A percentile compares a stretch with the other conserved stretches of the same genome.
phyloP scores from a whole-genome alignment of 805 yeast genomes.

The Ogataea ramenticola region DNA sequence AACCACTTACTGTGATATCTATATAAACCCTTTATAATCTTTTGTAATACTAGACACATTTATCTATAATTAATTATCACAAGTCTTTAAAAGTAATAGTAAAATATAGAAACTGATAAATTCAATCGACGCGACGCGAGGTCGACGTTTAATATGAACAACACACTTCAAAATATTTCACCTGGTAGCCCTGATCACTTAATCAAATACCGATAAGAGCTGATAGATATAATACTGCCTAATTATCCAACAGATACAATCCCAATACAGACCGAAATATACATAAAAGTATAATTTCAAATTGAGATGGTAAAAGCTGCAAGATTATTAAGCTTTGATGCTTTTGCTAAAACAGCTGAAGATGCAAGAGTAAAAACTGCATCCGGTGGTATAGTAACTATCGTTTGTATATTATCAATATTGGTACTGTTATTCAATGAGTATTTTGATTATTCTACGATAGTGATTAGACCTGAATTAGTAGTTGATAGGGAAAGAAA shows the following conservation, averaged over 20 bases:
- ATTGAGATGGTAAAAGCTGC: constrained; percentile 25
- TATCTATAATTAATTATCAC: too few relatives aligned
- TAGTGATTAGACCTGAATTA: constrained; percentile 72
- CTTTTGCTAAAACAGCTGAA: constrained; percentile 91
- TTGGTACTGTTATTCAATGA: constrained; percentile 62
- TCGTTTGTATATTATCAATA: constrained; percentile 58
- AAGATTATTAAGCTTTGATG: constrained; percentile 60
- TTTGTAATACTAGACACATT: too few relatives aligned
- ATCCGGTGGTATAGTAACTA: constrained; percentile 83
- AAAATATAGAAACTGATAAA: too few relatives aligned
- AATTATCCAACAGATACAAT: too few relatives aligned
- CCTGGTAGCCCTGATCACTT: too few relatives aligned
- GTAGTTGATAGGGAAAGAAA: constrained; percentile 82
- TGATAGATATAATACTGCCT: too few relatives aligned
- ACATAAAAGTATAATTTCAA: neutral
- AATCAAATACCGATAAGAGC: too few relatives aligned
- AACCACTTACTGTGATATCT: too few relatives aligned
- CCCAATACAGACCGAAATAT: neutral
- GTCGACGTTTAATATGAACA: too few relatives aligned
- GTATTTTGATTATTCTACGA: constrained; percentile 62
- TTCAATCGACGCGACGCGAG: too few relatives aligned
- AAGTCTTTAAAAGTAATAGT: too few relatives aligned
- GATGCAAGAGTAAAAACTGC: constrained; percentile 86
- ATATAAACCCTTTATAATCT: neutral
- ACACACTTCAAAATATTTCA: too few relatives aligned